These are phyloP conservation scores for Phylloporus sp. DNA, from an alignment of 768 basidiomycete species.

Conservation along the genomic window DNA sequence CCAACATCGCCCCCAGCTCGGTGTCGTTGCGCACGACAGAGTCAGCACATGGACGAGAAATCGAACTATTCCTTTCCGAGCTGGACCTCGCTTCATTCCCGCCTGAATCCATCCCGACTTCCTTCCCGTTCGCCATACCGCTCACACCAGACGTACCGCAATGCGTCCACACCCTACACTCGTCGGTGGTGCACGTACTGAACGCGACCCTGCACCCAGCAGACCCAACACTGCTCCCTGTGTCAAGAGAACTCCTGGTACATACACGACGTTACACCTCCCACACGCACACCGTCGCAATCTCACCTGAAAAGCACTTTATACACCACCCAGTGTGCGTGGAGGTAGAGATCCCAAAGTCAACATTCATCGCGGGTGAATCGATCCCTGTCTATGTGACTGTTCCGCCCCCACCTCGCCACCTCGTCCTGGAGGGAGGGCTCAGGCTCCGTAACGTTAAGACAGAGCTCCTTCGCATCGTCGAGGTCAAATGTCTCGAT, in stretches of 20 bases:
- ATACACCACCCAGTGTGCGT: constrained; percentile 64
- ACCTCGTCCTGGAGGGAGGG: constrained; percentile 65
- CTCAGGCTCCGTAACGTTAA: constrained; percentile 77
- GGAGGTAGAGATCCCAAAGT: constrained; percentile 67
- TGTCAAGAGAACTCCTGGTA: constrained; percentile 58
- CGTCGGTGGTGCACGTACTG: constrained; percentile 66
- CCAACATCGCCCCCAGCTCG: constrained; percentile 40
- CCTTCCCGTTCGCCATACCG: constrained; percentile 79
- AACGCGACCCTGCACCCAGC: constrained; percentile 61
- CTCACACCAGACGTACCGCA: constrained; percentile 78
- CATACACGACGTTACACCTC: constrained; percentile 75
- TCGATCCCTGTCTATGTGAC: constrained; percentile 76
- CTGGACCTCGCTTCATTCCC: constrained; percentile 51
- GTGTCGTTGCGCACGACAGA: constrained; percentile 67
- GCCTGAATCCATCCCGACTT: constrained; percentile 47
- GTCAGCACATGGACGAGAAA: constrained; percentile 52
- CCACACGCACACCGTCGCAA: constrained; percentile 51
- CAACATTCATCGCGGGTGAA: constrained; percentile 69
- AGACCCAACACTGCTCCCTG: constrained; percentile 33
- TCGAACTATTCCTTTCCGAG: constrained; percentile 62
- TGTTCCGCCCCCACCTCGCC: constrained; percentile 67
- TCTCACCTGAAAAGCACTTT: constrained; percentile 55
- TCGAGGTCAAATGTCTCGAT: constrained; percentile 52
- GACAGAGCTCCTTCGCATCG: constrained; percentile 68
- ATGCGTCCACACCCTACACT: constrained; percentile 72